Conservation (phyloP, 441 rosid species). For the Aleurites moluccanus region DNA sequence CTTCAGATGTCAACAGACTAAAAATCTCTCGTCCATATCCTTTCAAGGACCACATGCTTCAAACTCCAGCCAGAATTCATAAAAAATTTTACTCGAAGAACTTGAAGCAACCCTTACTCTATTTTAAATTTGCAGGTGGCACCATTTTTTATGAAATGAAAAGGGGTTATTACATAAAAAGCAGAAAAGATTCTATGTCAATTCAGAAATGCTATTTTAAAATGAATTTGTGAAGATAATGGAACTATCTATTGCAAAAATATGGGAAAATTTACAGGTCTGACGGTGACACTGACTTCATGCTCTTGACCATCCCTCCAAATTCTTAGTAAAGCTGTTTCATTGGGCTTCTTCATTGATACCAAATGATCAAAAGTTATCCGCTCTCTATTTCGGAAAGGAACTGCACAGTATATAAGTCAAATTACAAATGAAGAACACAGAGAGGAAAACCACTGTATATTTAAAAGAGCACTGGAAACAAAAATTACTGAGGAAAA, state of each 20-base stretch:
- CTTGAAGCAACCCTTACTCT: background rate
- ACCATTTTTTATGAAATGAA: background rate
- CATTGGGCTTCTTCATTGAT: slow-evolving; percentile 87
- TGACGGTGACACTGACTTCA: slow-evolving; percentile 52
- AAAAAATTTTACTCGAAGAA: too few relatives aligned
- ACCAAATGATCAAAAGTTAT: slow-evolving; percentile 86
- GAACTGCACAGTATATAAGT: slow-evolving; percentile 48
- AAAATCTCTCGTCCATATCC: too few relatives aligned
- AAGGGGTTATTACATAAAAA: background rate
- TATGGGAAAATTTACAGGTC: slow-evolving; percentile 53
- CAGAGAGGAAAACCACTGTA: slow-evolving; percentile 9
- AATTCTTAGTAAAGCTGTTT: slow-evolving; percentile 56
- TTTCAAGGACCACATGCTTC: too few relatives aligned
- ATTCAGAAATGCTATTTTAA: background rate
- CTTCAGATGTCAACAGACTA: background rate
- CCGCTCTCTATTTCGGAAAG: slow-evolving; percentile 79
- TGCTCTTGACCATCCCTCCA: slow-evolving; percentile 63
- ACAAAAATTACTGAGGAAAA: background rate
- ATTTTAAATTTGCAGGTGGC: background rate
- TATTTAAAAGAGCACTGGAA: background rate
- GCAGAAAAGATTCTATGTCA: slow-evolving; percentile 1
- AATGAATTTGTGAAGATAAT: background rate
- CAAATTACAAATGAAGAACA: slow-evolving; percentile 24
- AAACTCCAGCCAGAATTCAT: too few relatives aligned
- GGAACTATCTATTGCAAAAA: background rate